Base-by-base conservation (phyloP, 139 green algal species). In the Micractinium conductrix region DNA sequence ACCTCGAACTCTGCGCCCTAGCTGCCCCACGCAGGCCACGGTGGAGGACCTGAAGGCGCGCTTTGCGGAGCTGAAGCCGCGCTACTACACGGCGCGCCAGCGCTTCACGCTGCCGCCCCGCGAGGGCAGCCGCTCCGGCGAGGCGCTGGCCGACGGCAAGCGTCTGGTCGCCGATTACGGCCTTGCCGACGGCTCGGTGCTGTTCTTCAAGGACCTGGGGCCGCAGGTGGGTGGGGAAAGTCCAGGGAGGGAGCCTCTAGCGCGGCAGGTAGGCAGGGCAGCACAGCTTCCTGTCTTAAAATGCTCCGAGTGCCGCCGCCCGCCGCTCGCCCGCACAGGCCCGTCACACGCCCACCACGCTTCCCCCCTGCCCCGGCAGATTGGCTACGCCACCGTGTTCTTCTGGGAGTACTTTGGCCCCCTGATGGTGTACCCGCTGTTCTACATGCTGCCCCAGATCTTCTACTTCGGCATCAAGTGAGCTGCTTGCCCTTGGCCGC, bases 321-420 rank as follows among this genome's bases (percentile, higher is more conserved):
- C 60, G 14, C 60, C 21, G 21, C 30, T 12, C 62, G 26, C 2
- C n/a, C 62, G 62, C 62, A 2, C 62, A 33, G 68, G 12, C 2
- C 16, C 35, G 28, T 0, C 28, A 45, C n/a, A n/a, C 35, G 35
- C 68, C 35, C 68, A 8, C 7, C 24, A 28, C 35, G 4, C 68
- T 12, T 28, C 68, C 0, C 55, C 37, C 55, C 24, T 78, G 7
- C 4, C 35, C 0, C 21, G 70, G 81, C 93, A 98, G 93, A 94
- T 99, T 45, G 93, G 92, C 63, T 99, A 98, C 90, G 80, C 81
- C 12, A 98, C 95, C 0, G 97, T 99, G 0, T 99, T 99, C 87
- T 97, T 99, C 88, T 98, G 93, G 89, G 97, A 99, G 87, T 99
- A 99, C 88, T 93, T 99, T 60, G 97, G 97, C 4, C 97, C 97